Evolutionary conservation across 1,284 basidiomycete species (phyloP), one percentile per base, ranked within the genome.

Genomic region (Cutaneotrichosporon arboriforme): DNA sequence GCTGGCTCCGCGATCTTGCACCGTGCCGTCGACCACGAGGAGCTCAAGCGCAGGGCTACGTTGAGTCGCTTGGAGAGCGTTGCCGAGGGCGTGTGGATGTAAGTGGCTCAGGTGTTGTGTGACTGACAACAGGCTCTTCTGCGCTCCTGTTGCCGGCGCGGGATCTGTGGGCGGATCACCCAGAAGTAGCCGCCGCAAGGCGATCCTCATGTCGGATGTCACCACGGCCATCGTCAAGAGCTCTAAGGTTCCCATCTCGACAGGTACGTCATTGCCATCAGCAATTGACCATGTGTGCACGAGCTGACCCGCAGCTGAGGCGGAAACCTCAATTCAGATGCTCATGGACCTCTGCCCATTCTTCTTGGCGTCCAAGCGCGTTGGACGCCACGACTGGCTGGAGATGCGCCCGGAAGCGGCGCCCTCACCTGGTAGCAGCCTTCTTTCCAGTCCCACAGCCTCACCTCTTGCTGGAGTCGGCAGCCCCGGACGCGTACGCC

Each of bases 81-180:
- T 22, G 76, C 76, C 0, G 75, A 77, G 55, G 69, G 61, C 18
- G 73, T 77, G 4, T 76, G 72, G 71, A 75, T 77, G 75, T 35
- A 34, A 34, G 43, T 45, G 15, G 10, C 21, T 10, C 8, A 4
- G 3, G 20, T 4, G 5, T 10, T 12, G 7, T 23, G 4, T 8
- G 8, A 10, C 43, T 45, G 43, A 45, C 43, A 14, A 1, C 43
- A 45, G 43, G 45, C 63, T 75, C 56, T 76, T 74, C 59, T 71
- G 72, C 7, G 64, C 63, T 4, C 64, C 69, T 0, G 58, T 64
- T 2, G 54, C 66, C 18, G 65, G 64, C 4, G 52, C 65, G 0
- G 53, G 37, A 10, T 58, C 63, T 5, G 26, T 31, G 7, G 26
- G 26, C 5, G 39, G 61, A n/a, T 60, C 71, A 5, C 61, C 67